Evolutionary conservation across 495 filamentous ascomycete species (phyloP).

Genomic region (Patellaria atrata): DNA sequence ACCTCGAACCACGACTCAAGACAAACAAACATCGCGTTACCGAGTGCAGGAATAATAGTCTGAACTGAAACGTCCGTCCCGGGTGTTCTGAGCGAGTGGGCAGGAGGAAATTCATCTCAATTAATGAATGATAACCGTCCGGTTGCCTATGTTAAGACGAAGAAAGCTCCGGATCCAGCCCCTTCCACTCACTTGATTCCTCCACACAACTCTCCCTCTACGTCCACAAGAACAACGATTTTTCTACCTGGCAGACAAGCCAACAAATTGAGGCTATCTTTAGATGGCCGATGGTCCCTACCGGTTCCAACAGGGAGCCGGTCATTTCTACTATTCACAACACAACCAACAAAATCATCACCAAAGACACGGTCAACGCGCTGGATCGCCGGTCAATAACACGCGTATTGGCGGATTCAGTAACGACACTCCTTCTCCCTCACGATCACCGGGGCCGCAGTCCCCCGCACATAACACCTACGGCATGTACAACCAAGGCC

Average conservation of each 20-base stretch:
- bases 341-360: conserved; percentile 35
- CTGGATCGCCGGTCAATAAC: conserved; percentile 41
- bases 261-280: conserved; percentile 10
- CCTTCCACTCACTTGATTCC: conserved; percentile 18
- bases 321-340: conserved; percentile 46
- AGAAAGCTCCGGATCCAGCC: conserved; percentile 24
- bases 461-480: conserved; percentile 53
- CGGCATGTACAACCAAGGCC: conserved; percentile 65
- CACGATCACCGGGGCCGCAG: conserved; percentile 55
- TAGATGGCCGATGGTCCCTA: conserved; percentile 80
- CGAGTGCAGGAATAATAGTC: too few species aligned
- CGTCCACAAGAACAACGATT: background rate
- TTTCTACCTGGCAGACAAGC: conserved; percentile 4
- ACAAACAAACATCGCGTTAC: too few species aligned
- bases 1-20: too few species aligned
- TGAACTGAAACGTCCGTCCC: too few species aligned
- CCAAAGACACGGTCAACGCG: conserved; percentile 38
- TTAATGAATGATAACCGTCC: conserved; percentile 12
- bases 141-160: conserved; percentile 26
- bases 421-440: conserved; percentile 52
- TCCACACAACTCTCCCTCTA: conserved; percentile 6
- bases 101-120: too few species aligned
- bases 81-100: too few species aligned
- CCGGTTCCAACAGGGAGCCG: conserved; percentile 58
- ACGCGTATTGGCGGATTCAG: conserved; percentile 26